Evolutionary conservation across 2,329 filamentous ascomycete species (phyloP), one percentile per base, ranked within the genome.

Genomic region (Thielaviopsis punctulata): DNA sequence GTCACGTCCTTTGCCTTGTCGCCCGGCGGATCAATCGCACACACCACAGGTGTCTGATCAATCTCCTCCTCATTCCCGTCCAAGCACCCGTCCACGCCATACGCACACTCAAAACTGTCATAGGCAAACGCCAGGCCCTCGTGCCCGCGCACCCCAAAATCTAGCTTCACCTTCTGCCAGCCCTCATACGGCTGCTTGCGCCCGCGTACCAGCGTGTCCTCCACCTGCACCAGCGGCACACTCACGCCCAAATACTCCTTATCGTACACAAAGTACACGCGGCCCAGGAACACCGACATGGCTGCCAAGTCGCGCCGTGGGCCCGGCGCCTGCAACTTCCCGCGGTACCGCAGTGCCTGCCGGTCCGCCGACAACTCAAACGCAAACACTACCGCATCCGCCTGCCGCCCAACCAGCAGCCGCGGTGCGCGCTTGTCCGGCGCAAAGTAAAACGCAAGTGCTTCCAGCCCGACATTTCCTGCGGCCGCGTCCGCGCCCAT

Each of bases 11-110:
- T 48, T 10, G n/a, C 36, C 36, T 41, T 41, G n/a, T n/a, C 19
- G 45, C 52, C 12, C 52, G 50, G 27, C 57, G 53, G 51, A 15
- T 53, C 3, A 58, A 58, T 47, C 49, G 56, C 18, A 23, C 48
- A 3, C 48, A 57, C 43, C 13, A 46, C 44, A 2, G 44, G 44
- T 10, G 44, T 46, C 25, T 46, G 22, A 6, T 46, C 48, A 24
- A 46, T 19, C 2, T 15, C 19, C n/a, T 18, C n/a, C 24, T 30
- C 18, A 18, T 48, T n/a, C n/a, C 45, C 45, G 18, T 21, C 45
- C 30, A 19, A 7, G 23, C 48, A 49, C 30, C 48, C 48, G 8
- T 41, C 48, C 3, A 24, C 19, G 23, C 30, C 48, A 39, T 39
- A 49, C 15, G 44, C 44, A 19, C 44, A 46, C 22, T 15, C 44